A percentile compares a stretch with the other conserved stretches of the same genome.
Evolutionary conservation across 2,329 filamentous ascomycete genomes (phyloP).

Genomic region (Aureobasidium melanogenum): DNA sequence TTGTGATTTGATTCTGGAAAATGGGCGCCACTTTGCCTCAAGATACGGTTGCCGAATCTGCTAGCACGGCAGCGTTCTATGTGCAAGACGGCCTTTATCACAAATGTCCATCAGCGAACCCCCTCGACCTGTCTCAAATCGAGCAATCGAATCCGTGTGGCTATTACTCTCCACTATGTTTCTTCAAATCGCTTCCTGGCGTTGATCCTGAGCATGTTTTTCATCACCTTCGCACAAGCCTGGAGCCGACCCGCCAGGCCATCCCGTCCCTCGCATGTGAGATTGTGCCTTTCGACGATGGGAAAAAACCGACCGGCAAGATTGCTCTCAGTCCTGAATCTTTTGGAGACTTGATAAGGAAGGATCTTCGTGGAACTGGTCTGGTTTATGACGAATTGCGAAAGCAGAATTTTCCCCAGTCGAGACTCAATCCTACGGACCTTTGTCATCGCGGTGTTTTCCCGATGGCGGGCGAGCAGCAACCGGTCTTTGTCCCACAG

Average conservation of each 20-base stretch:
- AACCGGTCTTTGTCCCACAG: neutral
- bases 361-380: neutral
- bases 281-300: neutral
- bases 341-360: neutral
- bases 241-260: neutral
- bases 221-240: neutral
- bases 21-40: neutral
- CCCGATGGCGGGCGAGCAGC: neutral
- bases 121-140: neutral
- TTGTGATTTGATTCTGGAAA: neutral
- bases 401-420: neutral
- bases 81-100: neutral
- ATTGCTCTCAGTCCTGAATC: neutral
- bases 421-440: neutral
- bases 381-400: neutral
- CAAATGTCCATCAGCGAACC: neutral
- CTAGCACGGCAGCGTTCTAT: neutral
- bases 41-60: neutral
- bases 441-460: neutral
- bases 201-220: neutral
- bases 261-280: neutral
- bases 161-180: neutral
- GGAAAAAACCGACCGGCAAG: neutral
- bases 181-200: neutral
- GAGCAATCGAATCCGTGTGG: neutral